Percentiles rank a stretch among this genome's conserved stretches.
These are phyloP conservation scores for Dalbergia cochinchinensis DNA, from an alignment of 306 rosid genomes.

Conservation along the genomic window DNA sequence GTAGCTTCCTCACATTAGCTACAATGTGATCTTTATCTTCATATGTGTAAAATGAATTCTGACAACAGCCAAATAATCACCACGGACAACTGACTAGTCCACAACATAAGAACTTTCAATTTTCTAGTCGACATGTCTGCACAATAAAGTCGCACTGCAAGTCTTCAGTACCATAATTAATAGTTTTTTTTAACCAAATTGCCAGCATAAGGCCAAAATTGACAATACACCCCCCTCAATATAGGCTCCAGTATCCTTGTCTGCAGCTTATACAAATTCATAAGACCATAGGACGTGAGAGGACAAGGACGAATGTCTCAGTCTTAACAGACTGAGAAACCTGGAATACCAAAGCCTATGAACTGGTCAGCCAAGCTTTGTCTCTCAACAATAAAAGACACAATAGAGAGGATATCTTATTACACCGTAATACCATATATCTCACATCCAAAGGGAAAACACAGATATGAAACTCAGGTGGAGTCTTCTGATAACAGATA, in stretches of 20 bases:
- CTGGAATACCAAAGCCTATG: slow-evolving; percentile 16
- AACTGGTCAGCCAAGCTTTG: slow-evolving; percentile 7
- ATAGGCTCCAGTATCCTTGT: not conserved
- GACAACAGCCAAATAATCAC: not conserved
- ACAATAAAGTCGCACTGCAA: not conserved
- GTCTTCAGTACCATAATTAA: too few relatives aligned
- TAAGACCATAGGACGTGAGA: not conserved
- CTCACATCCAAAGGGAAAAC: not conserved
- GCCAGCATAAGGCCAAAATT: not conserved
- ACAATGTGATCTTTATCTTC: slow-evolving; percentile 27
- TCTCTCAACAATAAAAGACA: not conserved
- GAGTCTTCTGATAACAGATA: not conserved
- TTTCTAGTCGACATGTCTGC: not conserved
- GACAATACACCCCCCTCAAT: not conserved
- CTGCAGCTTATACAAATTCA: not conserved
- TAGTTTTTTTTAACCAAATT: not conserved
- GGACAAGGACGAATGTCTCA: not conserved
- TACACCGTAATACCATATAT: not conserved
- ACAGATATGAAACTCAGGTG: not conserved
- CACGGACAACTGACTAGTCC: slow-evolving; percentile 2
- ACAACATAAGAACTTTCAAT: slow-evolving; percentile 3
- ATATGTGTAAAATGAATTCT: slow-evolving; percentile 1
- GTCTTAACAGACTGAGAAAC: not conserved
- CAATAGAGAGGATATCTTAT: not conserved
- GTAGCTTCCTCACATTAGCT: slow-evolving; percentile 21